A percentile compares a stretch with the other conserved stretches of the same genome.
Evolutionary conservation across 1,284 basidiomycete species (phyloP).

Genomic region (Marasmius tenuissimus): DNA sequence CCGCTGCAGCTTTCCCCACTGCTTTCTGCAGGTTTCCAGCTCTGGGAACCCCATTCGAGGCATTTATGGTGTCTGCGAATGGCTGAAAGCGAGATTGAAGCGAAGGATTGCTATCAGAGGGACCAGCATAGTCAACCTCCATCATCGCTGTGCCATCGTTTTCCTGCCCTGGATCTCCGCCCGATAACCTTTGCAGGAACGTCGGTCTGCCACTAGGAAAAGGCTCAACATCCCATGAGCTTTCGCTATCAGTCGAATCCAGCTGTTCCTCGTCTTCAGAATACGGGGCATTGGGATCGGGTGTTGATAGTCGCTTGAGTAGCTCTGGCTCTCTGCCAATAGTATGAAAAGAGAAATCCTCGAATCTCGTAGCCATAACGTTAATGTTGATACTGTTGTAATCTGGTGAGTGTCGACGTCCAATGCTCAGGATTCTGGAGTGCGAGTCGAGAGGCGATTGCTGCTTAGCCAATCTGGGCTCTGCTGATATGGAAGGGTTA

Average conservation of each 20-base stretch:
- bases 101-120: no score
- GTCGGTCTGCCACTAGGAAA: neutral
- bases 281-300: conserved; percentile 19
- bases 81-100: neutral
- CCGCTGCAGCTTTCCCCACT: neutral
- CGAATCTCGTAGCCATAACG: conserved; percentile 15
- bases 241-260: no score
- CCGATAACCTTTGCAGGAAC: neutral
- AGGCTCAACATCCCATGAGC: no score
- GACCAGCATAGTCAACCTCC: no score
- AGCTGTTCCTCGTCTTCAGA: neutral
- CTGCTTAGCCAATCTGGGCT: no score
- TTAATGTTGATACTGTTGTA: no score
- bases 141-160: no score
- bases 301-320: conserved; percentile 42
- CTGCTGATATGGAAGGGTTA: no score
- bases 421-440: no score
- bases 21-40: neutral
- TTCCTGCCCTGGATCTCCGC: no score
- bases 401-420: no score
- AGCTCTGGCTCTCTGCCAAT: conserved; percentile 48
- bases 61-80: neutral
- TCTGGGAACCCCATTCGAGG: neutral
- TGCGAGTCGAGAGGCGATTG: no score
- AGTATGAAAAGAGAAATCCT: conserved; percentile 39